phyloP scores from a whole-genome alignment of 495 filamentous ascomycete genomes.

The Aspergillus campestris region DNA sequence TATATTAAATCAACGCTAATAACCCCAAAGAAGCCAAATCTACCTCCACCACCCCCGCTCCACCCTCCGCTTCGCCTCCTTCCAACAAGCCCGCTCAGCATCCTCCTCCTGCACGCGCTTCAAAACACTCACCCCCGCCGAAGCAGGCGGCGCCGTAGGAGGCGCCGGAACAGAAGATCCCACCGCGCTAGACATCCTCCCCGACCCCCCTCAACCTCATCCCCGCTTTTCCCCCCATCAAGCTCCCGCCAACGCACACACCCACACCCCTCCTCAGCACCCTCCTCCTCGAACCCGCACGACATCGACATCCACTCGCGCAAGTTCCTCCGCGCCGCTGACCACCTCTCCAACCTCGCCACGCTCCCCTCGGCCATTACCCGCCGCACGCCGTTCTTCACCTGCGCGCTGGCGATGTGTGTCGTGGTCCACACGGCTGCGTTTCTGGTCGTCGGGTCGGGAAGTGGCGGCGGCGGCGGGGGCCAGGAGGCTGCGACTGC shows the following conservation, averaged over 20 bases:
- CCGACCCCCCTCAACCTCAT: too few relatives aligned
- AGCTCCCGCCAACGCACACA: too few relatives aligned
- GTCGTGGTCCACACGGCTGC: conserved; percentile 39
- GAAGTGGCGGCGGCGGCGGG: conserved; percentile 15
- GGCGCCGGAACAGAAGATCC: too few relatives aligned
- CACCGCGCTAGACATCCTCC: too few relatives aligned
- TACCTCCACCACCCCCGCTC: conserved; percentile 63
- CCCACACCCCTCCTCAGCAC: conserved; percentile 8
- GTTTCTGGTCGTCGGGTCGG: conserved; percentile 34
- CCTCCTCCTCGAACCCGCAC: conserved; percentile 15
- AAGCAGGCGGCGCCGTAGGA: too few relatives aligned
- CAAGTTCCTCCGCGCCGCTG: conserved; percentile 62
- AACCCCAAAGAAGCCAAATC: conserved; percentile 43
- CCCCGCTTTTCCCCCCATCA: too few relatives aligned
- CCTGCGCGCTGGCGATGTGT: conserved; percentile 52
- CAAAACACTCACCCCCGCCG: conserved; percentile 17
- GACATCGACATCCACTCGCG: conserved; percentile 49
- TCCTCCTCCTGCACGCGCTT: conserved; percentile 17
- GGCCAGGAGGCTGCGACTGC: conserved; percentile 25
- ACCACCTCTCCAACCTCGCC: conserved; percentile 60
- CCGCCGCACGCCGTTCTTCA: conserved; percentile 70
- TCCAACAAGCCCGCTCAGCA: conserved; percentile 4
- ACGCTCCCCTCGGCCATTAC: conserved; percentile 59
- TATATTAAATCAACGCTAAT: not conserved
- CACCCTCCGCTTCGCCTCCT: conserved; percentile 24